These are phyloP conservation scores for Kodamaea derodonti DNA, from an alignment of 1,139 yeast genomes.

Conservation along the genomic window DNA sequence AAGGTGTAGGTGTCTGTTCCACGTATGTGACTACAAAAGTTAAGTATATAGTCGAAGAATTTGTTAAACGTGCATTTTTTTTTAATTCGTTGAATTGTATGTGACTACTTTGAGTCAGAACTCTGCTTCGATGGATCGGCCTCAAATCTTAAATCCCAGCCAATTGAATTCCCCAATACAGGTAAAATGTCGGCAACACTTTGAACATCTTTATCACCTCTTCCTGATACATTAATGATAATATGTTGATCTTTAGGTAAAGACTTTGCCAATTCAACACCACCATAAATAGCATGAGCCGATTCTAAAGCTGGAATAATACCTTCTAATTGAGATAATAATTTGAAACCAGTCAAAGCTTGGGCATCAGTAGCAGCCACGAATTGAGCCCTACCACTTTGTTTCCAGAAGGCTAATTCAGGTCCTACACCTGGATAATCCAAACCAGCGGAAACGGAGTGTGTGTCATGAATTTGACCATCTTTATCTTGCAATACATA, in stretches of 20 bases:
- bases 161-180: slow-evolving; percentile 79
- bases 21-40: no score
- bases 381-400: slow-evolving; percentile 86
- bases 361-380: slow-evolving; percentile 91
- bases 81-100: no score
- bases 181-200: slow-evolving; percentile 95
- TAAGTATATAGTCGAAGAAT: no score
- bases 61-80: no score
- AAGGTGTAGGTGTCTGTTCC: no score
- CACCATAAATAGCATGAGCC: slow-evolving; percentile 94
- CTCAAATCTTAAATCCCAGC: slow-evolving; percentile 94
- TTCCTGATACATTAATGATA: slow-evolving; percentile 88
- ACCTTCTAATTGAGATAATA: slow-evolving; percentile 91
- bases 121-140: slow-evolving; percentile 38
- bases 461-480: slow-evolving; percentile 97
- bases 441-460: slow-evolving; percentile 95
- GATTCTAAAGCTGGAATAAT: slow-evolving; percentile 98
- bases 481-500: slow-evolving; percentile 85
- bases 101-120: no score
- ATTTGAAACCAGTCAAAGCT: slow-evolving; percentile 85
- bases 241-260: slow-evolving; percentile 76
- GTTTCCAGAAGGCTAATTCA: slow-evolving; percentile 93
- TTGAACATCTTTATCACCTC: slow-evolving; percentile 99
- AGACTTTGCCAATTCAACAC: slow-evolving; percentile 80
- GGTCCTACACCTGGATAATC: slow-evolving; percentile 99